Percentiles rank a stretch among this genome's conserved stretches.
Evolutionary conservation across 2,329 filamentous ascomycete genomes (phyloP).

Genomic region (Xylariomycetidae sp.): DNA sequence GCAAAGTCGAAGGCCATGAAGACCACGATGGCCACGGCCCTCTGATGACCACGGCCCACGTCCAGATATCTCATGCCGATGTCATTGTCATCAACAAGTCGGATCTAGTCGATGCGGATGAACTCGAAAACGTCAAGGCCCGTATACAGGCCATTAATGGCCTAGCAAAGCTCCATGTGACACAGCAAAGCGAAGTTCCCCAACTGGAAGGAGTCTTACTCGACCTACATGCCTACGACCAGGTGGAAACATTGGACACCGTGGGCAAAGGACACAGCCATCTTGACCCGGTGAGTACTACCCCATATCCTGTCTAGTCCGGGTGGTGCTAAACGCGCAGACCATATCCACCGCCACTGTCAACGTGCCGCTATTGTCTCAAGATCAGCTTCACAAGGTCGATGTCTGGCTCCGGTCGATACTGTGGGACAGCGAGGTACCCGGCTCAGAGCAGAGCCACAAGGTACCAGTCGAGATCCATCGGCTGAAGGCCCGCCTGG

Average conservation of each 20-base stretch:
- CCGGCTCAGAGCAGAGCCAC: conserved; percentile 31
- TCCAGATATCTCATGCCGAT: conserved; percentile 96
- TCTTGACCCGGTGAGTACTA: conserved; percentile 66
- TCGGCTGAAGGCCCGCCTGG: conserved; percentile 74
- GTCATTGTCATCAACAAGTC: conserved; percentile 92
- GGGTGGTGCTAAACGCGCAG: too few relatives aligned
- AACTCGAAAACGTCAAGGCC: conserved; percentile 63
- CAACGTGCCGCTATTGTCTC: conserved; percentile 52
- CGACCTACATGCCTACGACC: conserved; percentile 89
- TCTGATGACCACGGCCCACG: conserved; percentile 82
- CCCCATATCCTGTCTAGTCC: not conserved
- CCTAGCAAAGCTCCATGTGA: conserved; percentile 76
- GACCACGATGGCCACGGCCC: conserved; percentile 52
- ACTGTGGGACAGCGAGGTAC: conserved; percentile 72
- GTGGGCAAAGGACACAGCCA: conserved; percentile 78
- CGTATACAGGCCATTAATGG: conserved; percentile 84
- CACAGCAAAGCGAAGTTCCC: conserved; percentile 72
- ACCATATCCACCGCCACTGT: conserved; percentile 81
- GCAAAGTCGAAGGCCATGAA: conserved; percentile 46
- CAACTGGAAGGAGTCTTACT: conserved; percentile 79
- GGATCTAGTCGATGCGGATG: conserved; percentile 67
- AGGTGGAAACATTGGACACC: conserved; percentile 67
- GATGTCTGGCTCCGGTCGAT: conserved; percentile 79
- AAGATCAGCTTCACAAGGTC: conserved; percentile 53
- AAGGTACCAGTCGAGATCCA: conserved; percentile 67